Evolutionary conservation across 257 asterid species (phyloP), one percentile per base, ranked within the genome.

Genomic region (Solanum piurae): DNA sequence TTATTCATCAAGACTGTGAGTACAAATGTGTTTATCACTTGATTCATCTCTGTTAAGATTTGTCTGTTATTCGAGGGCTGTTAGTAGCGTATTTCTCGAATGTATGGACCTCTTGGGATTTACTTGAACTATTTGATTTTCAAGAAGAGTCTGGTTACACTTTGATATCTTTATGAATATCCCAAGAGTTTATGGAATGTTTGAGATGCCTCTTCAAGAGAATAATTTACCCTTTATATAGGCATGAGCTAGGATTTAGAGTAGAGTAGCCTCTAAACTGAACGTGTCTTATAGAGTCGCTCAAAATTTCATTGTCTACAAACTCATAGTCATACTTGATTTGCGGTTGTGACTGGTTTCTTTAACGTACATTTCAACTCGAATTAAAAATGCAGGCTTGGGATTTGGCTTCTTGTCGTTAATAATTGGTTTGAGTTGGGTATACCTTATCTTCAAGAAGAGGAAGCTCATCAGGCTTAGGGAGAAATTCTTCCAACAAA

Each of bases 321-420:
- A 52, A 52, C 23, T 16, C 74, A 66, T 29, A 29, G 31, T 29
- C 31, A 29, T 66, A 27, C 74, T 66, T 66, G 74, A 66, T 66
- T 66, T 66, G 74, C 20, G 16, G 36, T 66, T 66, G 74, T 55
- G n/a, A 55, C 2, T 52, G 62, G 23, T 16, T 52, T 52, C 9
- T 52, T 18, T 55, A 55, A 18, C n/a, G 64, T 55, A 55, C 64
- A 55, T 55, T 16, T 55, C 36, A 27, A 68, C 37, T 25, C 5
- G 9, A 69, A 69, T 12, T 29, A 9, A 69, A 46, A 37, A 55
- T 23, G 91, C 91, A 95, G 98, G 97, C 10, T 42, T 88, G 14
- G 96, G 98, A 13, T 91, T 95, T 40, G 95, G 98, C 76, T 88
- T 95, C 44, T 86, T 95, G 76, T 89, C 93, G 9, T 6, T 94